phyloP scores from a whole-genome alignment of 768 basidiomycete genomes.

The Tephrocybe sp. region DNA sequence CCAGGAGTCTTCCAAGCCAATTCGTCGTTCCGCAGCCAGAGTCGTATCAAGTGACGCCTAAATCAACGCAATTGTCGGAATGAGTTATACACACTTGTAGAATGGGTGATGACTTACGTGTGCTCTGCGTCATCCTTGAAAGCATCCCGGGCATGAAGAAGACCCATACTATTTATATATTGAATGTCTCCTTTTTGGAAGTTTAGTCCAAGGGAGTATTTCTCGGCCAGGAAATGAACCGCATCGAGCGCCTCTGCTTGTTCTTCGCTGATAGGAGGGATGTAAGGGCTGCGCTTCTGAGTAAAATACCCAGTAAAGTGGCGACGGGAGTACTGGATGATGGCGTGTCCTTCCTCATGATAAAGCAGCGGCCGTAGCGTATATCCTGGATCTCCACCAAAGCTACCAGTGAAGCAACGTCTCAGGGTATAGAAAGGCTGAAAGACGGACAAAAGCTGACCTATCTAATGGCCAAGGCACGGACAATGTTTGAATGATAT shows the following conservation, averaged over 20 bases:
- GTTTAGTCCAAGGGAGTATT: slow-evolving; percentile 41
- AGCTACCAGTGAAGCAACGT: slow-evolving; percentile 28
- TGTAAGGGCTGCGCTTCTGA: slow-evolving; percentile 34
- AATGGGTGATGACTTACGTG: slow-evolving; percentile 31
- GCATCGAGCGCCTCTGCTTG: slow-evolving; percentile 49
- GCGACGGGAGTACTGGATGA: slow-evolving; percentile 48
- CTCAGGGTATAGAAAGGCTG: not conserved
- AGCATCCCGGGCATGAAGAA: slow-evolving; percentile 44
- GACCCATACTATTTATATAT: slow-evolving; percentile 45
- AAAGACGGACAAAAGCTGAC: slow-evolving; percentile 17
- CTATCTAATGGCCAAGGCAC: slow-evolving; percentile 46
- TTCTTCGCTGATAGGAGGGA: slow-evolving; percentile 49
- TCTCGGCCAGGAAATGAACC: slow-evolving; percentile 44
- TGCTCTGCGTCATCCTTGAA: slow-evolving; percentile 42
- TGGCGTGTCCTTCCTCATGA: slow-evolving; percentile 35
- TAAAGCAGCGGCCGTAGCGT: slow-evolving; percentile 39
- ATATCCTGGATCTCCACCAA: slow-evolving; percentile 36
- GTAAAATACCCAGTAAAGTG: slow-evolving; percentile 41
- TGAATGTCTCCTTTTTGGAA: slow-evolving; percentile 52
- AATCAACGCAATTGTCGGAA: not conserved
- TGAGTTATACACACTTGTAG: not conserved
- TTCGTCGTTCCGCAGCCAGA: slow-evolving; percentile 48
- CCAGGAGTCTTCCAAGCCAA: slow-evolving; percentile 45
- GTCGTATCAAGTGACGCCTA: slow-evolving; percentile 44
- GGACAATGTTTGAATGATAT: slow-evolving; percentile 39